Evolutionary conservation across 306 rosid genomes (phyloP).

Genomic region (Quercus gilva): DNA sequence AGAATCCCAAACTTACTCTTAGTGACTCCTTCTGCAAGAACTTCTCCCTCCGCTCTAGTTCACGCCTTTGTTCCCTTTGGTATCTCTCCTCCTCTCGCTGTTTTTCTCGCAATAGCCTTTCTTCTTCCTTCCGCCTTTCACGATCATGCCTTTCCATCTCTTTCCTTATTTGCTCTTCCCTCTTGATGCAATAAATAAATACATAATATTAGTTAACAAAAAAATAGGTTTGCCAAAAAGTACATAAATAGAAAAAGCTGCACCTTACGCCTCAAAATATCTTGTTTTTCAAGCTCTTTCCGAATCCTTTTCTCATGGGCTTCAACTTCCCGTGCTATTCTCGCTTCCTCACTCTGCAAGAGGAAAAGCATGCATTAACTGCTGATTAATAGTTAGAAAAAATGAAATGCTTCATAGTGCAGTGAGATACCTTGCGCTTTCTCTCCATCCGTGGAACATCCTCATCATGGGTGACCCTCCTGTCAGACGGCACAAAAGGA

Average conservation of each 20-base stretch:
- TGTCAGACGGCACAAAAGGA: slow-evolving; percentile 39
- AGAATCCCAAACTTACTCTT: slow-evolving; percentile 46
- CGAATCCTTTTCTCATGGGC: slow-evolving; percentile 67
- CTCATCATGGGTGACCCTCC: slow-evolving; percentile 43
- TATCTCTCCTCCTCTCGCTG: slow-evolving; percentile 68
- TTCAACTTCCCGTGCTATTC: slow-evolving; percentile 69
- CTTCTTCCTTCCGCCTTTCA: slow-evolving; percentile 78
- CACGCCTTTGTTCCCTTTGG: slow-evolving; percentile 74
- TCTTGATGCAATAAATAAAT: slow-evolving; percentile 35
- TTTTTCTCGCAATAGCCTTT: slow-evolving; percentile 72
- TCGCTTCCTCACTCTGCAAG: slow-evolving; percentile 59
- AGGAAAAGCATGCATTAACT: slow-evolving; percentile 16
- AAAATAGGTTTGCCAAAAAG: slow-evolving; percentile 1
- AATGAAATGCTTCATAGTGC: neutral
- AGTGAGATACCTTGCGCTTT: slow-evolving; percentile 60
- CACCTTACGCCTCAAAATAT: slow-evolving; percentile 75
- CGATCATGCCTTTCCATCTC: slow-evolving; percentile 74
- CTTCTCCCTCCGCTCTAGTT: slow-evolving; percentile 61
- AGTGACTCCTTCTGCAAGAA: slow-evolving; percentile 68
- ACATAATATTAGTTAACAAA: slow-evolving; percentile 16
- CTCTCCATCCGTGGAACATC: slow-evolving; percentile 48
- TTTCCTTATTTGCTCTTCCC: slow-evolving; percentile 68
- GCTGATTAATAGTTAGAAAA: slow-evolving; percentile 13
- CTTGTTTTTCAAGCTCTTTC: slow-evolving; percentile 77
- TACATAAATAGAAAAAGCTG: neutral